Base-by-base conservation (phyloP, 2,329 filamentous ascomycete species). In the Colletotrichum phormii region DNA sequence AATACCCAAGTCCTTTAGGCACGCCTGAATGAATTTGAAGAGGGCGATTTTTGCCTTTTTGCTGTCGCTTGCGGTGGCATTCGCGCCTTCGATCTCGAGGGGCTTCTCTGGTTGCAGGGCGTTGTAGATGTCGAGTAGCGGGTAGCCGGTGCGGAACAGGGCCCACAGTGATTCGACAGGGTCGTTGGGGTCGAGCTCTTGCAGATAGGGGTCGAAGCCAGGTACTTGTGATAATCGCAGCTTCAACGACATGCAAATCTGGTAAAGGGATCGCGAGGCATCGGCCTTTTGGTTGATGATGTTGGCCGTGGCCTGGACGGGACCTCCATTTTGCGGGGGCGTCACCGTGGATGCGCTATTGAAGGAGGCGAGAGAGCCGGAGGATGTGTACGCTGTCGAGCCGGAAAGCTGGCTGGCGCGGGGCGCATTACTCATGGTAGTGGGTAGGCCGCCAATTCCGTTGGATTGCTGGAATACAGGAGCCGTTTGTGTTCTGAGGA, bases 261-360 rank as follows among this genome's bases (percentile, higher is more conserved):
- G 96, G 83, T 98, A 99, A 29, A 99, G 90, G 12, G 95, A 98
- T 72, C 93, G 90, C 68, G 94, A 94, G 76, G 97, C 95, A 81
- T 98, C 95, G 81, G 95, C 97, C 81, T 94, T 94, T 83, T 96
- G 94, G 84, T 99, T 99, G 87, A 99, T 98, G 82, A 99, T 97
- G 83, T 98, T 98, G 82, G 94, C 90, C 72, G 93, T 95, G 73
- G 95, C 93, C 78, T 94, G 86, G 74, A 95, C 89, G 73, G 90
- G 90, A 58, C 91, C 91, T 72, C 87, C 82, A 72, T 83, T 89
- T 59, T 87, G 84, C 11, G 78, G 75, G 64, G 83, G 74, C n/a
- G 77, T 76, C 29, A 84, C 77, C 37, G 87, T 87, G 33, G 84
- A 78, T 13, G 83, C 79, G 76, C 82, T 87, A 57, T 83, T 80